Evolutionary conservation across 2,329 filamentous ascomycete species (phyloP), one percentile per base, ranked within the genome.

Genomic region (Stemphylium vesicarium): DNA sequence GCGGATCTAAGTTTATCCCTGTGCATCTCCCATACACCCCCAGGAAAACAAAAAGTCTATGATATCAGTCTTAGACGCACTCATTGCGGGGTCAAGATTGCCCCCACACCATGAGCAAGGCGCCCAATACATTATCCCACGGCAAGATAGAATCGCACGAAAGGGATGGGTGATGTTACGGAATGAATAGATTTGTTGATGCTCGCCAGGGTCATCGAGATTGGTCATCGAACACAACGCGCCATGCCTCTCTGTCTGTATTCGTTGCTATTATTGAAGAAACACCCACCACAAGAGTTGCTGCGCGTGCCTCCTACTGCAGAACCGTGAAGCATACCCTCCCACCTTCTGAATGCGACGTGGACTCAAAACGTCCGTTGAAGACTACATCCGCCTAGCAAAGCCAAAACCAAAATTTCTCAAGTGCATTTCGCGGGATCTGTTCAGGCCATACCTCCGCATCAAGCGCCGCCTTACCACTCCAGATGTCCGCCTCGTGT

Each of bases 341-440:
- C 11, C 26, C 10, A 10, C 26, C 26, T 29, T 29, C 26, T 29
- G 26, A 2, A 29, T 29, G 26, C 26, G 26, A 2, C 26, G 9
- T 36, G 35, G 16, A 36, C 18, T 24, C 20, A 41, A 11, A 12
- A 13, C 20, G 40, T 29, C 12, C 36, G 29, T 33, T 16, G 24
- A 37, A 15, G 22, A 7, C 46, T 9, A 4, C 6, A n/a, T 26
- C 11, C 26, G 3, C 55, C 50, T 71, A 80, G 36, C 76, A 78
- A 61, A 81, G 71, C 78, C 78, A 81, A 65, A 73, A 79, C 79
- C 80, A 82, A 46, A 81, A 68, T 69, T 72, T 80, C 74, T 81
- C 77, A 4, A 79, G n/a, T 35, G 67, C 53, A 53, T 81, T 82
- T 53, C 65, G 75, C 9, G 79, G 78, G 8, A 72, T 50, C 42